These are phyloP conservation scores for Ochromonas danica DNA, from an alignment of 108 stramenopile genomes.

Conservation along the genomic window DNA sequence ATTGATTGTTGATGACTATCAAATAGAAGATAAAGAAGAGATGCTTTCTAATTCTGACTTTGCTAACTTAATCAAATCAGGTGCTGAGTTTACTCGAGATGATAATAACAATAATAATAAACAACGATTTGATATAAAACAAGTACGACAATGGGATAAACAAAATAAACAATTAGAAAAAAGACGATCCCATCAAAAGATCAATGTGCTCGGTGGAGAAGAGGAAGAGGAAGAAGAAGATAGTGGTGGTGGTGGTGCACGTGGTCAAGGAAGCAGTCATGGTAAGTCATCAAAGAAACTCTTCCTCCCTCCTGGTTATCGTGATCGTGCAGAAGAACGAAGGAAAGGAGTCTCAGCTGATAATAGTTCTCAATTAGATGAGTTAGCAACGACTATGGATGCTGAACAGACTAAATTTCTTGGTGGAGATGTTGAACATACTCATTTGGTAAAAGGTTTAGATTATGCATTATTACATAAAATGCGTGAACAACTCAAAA, in stretches of 20 bases:
- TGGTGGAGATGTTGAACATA: constrained; percentile 77
- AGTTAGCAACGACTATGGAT: constrained; percentile 50
- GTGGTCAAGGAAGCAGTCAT: not conserved
- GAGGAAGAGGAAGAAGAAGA: not conserved
- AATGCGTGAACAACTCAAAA: constrained; percentile 62
- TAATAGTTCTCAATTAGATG: constrained; percentile 51
- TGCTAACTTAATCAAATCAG: not conserved
- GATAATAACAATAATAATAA: not conserved
- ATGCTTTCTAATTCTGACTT: not conserved
- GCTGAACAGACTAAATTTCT: constrained; percentile 72
- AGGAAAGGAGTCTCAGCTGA: constrained; percentile 54
- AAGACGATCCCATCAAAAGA: not conserved
- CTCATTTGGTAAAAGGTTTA: constrained; percentile 81
- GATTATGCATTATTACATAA: constrained; percentile 77
- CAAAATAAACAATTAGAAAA: constrained; percentile 12
- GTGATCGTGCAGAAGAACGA: constrained; percentile 56
- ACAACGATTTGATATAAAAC: not conserved
- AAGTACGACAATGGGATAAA: constrained; percentile 12
- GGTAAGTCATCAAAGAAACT: not conserved
- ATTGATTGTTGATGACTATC: too few species aligned
- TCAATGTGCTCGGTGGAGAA: not conserved
- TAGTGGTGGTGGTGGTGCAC: not conserved
- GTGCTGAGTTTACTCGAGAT: too few species aligned
- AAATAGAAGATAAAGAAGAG: not conserved
- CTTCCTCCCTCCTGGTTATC: constrained; percentile 35